These are phyloP conservation scores for Allium cepa DNA, from an alignment of 106 monocot genomes.

Conservation along the genomic window DNA sequence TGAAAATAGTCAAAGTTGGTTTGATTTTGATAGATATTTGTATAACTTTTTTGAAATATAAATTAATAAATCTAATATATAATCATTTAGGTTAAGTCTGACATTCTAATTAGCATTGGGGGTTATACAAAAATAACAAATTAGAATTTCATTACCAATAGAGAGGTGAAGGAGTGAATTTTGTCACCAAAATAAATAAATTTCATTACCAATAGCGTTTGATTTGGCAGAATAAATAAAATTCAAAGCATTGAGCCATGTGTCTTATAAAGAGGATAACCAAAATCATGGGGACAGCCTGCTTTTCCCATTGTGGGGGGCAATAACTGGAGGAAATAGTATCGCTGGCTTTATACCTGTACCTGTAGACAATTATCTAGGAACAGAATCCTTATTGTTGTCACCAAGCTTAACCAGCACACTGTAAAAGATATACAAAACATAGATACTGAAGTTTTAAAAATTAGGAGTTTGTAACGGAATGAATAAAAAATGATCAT, in stretches of 20 bases:
- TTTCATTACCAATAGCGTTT: conserved; percentile 42
- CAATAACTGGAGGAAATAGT: conserved; percentile 68
- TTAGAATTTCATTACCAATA: background rate
- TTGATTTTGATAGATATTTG: no score
- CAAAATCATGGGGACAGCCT: conserved; percentile 29
- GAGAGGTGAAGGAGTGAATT: background rate
- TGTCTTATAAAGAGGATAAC: background rate
- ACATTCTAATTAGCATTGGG: no score
- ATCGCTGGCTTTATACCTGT: conserved; percentile 84
- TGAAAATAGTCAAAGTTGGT: no score
- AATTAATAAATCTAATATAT: no score
- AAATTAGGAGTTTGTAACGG: background rate
- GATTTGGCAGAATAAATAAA: conserved; percentile 46
- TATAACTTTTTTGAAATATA: no score
- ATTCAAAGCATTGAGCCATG: background rate
- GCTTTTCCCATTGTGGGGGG: conserved; percentile 99
- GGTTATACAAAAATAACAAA: no score
- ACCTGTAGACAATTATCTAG: conserved; percentile 92
- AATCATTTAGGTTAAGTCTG: no score
- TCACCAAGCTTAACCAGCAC: conserved; percentile 94
- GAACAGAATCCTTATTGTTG: conserved; percentile 80
- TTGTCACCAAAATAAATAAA: no score
- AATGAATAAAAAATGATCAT: background rate
- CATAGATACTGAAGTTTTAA: background rate
- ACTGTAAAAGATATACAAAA: conserved; percentile 20